Evolutionary conservation across 2,329 filamentous ascomycete species (phyloP).

Genomic region (Cytospora schulzeri): DNA sequence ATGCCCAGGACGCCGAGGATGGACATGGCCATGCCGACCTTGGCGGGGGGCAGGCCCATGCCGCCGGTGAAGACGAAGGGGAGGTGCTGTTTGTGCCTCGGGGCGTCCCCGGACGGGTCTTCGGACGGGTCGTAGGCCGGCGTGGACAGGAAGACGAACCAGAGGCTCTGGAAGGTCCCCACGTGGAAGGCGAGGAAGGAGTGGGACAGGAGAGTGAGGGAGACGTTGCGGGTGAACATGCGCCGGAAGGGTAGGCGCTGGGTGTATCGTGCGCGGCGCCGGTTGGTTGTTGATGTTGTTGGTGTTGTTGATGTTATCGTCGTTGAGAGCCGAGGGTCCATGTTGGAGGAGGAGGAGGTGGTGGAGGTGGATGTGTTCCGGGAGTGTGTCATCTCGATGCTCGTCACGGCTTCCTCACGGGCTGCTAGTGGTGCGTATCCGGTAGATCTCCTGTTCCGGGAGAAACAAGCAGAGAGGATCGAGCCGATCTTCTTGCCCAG

Average conservation of each 20-base stretch:
- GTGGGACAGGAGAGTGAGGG: slow-evolving; percentile 61
- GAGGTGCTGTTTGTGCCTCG: slow-evolving; percentile 39
- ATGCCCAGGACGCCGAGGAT: slow-evolving; percentile 78
- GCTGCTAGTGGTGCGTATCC: slow-evolving; percentile 41
- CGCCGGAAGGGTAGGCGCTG: slow-evolving; percentile 53
- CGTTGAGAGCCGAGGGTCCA: slow-evolving; percentile 15
- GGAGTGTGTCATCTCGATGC: slow-evolving; percentile 35
- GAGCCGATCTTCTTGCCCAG: slow-evolving; percentile 41
- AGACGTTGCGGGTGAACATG: slow-evolving; percentile 59
- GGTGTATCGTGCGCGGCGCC: slow-evolving; percentile 43
- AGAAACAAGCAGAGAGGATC: slow-evolving; percentile 34
- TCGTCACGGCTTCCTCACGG: slow-evolving; percentile 33
- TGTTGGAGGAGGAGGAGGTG: slow-evolving; percentile 12
- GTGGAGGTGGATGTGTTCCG: slow-evolving; percentile 13
- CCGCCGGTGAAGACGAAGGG: slow-evolving; percentile 73
- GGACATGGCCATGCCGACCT: slow-evolving; percentile 77
- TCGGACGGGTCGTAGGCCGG: slow-evolving; percentile 57
- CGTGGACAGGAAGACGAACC: slow-evolving; percentile 76
- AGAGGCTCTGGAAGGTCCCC: slow-evolving; percentile 75
- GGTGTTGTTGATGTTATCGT: no score
- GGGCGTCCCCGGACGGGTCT: no score
- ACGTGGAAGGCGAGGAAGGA: slow-evolving; percentile 73
- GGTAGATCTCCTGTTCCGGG: slow-evolving; percentile 25
- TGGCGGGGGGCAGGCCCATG: slow-evolving; percentile 69
- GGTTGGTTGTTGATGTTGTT: no score